Evolutionary conservation across 1,284 basidiomycete genomes (phyloP).

Genomic region (Moniliophthora roreri): DNA sequence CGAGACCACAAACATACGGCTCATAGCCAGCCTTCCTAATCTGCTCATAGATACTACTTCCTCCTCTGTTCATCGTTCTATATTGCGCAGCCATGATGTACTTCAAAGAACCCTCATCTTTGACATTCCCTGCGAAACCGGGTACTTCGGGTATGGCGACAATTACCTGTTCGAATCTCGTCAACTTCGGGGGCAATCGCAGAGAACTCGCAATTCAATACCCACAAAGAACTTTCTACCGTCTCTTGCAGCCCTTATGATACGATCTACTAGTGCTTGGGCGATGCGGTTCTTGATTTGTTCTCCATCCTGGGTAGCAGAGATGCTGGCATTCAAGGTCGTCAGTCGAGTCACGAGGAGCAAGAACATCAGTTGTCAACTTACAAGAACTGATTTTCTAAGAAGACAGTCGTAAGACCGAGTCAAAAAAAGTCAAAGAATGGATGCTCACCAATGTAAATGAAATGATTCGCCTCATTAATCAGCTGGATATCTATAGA

Average conservation of each 20-base stretch:
- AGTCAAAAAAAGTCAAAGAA: conserved; percentile 12
- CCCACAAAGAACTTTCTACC: conserved; percentile 78
- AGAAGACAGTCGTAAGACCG: neutral
- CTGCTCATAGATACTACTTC: conserved; percentile 82
- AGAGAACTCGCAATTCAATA: neutral
- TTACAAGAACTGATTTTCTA: conserved; percentile 94
- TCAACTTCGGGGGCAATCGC: neutral
- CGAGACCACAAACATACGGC: conserved; percentile 55
- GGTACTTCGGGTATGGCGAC: conserved; percentile 84
- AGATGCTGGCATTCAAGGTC: conserved; percentile 59
- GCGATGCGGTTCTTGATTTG: conserved; percentile 84
- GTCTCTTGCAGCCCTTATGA: conserved; percentile 72
- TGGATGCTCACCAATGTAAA: conserved; percentile 75
- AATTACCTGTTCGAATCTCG: conserved; percentile 55
- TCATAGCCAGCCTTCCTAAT: conserved; percentile 80
- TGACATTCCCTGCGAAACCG: conserved; percentile 82
- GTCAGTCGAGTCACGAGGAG: conserved; percentile 6
- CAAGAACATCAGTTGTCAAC: conserved; percentile 26
- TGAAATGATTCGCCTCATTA: conserved; percentile 79
- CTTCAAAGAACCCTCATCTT: conserved; percentile 44
- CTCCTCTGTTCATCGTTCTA: conserved; percentile 86
- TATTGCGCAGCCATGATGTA: conserved; percentile 81
- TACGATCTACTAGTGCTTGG: conserved; percentile 78
- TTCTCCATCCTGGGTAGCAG: conserved; percentile 63
- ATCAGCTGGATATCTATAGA: conserved; percentile 78